Conservation (phyloP, 306 rosid species). For the Cotoneaster glaucophyllus region DNA sequence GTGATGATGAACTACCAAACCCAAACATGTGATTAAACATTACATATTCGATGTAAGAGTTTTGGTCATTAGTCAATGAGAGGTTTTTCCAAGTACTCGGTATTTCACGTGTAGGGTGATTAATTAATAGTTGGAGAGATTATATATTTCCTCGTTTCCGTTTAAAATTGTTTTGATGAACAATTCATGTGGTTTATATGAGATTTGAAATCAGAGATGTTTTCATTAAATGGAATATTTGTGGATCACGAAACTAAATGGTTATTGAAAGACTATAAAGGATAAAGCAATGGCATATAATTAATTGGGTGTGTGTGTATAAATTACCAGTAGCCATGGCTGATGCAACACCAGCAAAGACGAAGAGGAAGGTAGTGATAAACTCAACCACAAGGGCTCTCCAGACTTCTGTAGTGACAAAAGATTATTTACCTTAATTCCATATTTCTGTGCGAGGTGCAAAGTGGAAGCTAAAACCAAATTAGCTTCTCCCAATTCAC, state of each 20-base stretch:
- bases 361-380: slow-evolving; percentile 75
- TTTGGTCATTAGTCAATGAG: neutral
- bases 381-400: slow-evolving; percentile 76
- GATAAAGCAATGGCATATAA: neutral
- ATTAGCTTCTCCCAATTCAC: no score
- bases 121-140: no score
- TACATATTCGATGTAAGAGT: neutral
- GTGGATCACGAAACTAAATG: neutral
- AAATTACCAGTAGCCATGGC: slow-evolving; percentile 59
- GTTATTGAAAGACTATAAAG: neutral
- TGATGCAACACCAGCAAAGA: slow-evolving; percentile 77
- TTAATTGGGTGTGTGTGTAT: no score
- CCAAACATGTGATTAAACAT: neutral
- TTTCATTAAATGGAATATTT: neutral
- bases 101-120: no score
- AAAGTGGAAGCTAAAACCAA: no score
- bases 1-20: neutral
- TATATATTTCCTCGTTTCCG: no score
- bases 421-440: no score
- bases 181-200: neutral
- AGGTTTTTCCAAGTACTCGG: no score
- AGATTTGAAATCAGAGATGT: neutral
- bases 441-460: no score
- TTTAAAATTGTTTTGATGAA: no score
- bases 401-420: slow-evolving; percentile 50